Conservation (phyloP, 805 yeast species). For the Starmerella sirachaensis region DNA sequence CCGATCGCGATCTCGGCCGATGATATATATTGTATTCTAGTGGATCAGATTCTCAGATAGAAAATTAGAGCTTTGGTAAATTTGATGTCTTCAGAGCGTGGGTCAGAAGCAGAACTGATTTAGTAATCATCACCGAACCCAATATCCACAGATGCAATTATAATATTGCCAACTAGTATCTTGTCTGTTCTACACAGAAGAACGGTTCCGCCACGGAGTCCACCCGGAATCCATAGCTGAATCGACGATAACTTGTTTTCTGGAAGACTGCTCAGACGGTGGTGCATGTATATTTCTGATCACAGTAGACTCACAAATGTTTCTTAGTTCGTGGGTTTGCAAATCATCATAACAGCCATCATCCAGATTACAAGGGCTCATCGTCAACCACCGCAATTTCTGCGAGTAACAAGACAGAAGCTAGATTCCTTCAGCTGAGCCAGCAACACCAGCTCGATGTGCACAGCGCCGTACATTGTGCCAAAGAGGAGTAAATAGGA, state of each 20-base stretch:
- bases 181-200: neutral
- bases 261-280: conserved; percentile 22
- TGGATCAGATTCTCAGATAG: conserved; percentile 18
- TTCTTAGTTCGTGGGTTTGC: conserved; percentile 19
- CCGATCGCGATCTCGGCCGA: too few relatives aligned
- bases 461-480: conserved; percentile 1
- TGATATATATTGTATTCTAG: neutral
- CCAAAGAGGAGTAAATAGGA: neutral
- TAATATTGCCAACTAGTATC: neutral
- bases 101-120: conserved; percentile 28
- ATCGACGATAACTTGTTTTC: neutral
- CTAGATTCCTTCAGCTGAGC: neutral
- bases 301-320: too few relatives aligned
- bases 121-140: conserved; percentile 21
- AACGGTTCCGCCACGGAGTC: conserved; percentile 3
- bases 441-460: conserved; percentile 11
- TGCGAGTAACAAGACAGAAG: too few relatives aligned
- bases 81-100: conserved; percentile 22
- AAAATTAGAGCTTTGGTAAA: conserved; percentile 25
- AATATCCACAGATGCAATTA: neutral
- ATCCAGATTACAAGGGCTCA: neutral
- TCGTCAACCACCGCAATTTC: too few relatives aligned
- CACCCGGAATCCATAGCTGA: conserved; percentile 10
- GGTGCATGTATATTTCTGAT: conserved; percentile 25
- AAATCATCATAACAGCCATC: conserved; percentile 15